Evolutionary conservation across 2,329 filamentous ascomycete species (phyloP).

Genomic region (Claviceps capensis): DNA sequence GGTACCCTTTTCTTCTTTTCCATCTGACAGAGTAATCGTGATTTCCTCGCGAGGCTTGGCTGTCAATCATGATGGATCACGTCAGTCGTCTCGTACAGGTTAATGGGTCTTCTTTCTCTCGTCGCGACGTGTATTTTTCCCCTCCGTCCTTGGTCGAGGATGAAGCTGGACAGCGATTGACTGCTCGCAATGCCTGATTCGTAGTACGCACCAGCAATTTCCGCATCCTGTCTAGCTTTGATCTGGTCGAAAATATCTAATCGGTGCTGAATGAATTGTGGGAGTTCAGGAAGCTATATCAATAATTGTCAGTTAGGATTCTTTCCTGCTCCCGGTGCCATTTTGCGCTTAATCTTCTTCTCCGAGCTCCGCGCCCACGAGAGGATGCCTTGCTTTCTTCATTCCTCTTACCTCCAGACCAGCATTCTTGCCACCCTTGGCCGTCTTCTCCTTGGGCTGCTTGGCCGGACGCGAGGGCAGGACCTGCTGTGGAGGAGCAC

Average conservation of each 20-base stretch:
- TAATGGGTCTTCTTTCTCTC: not conserved
- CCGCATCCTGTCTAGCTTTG: conserved; percentile 71
- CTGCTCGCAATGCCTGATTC: not conserved
- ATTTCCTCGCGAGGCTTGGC: conserved; percentile 60
- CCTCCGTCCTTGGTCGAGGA: not conserved
- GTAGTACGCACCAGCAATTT: conserved; percentile 36
- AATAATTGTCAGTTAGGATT: conserved; percentile 9
- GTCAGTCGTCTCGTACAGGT: not conserved
- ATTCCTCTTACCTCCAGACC: conserved; percentile 31
- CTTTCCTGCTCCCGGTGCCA: conserved; percentile 5
- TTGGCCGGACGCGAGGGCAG: conserved; percentile 23
- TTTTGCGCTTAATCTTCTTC: not conserved
- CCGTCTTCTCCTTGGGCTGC: conserved; percentile 22
- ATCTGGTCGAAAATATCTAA: conserved; percentile 80
- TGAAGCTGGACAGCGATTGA: not conserved
- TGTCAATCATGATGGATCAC: conserved; percentile 19
- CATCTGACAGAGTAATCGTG: conserved; percentile 59
- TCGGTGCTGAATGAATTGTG: conserved; percentile 70
- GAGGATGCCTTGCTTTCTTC: not conserved
- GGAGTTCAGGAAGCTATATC: conserved; percentile 31
- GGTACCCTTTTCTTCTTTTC: conserved; percentile 57
- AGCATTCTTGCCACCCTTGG: conserved; percentile 44
- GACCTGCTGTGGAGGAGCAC: conserved; percentile 19
- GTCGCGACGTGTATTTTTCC: not conserved
- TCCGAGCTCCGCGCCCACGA: not conserved